Percentiles rank a stretch among this genome's conserved stretches.
These are phyloP conservation scores for Podospora appendiculata DNA, from an alignment of 495 filamentous ascomycete genomes.

Conservation along the genomic window DNA sequence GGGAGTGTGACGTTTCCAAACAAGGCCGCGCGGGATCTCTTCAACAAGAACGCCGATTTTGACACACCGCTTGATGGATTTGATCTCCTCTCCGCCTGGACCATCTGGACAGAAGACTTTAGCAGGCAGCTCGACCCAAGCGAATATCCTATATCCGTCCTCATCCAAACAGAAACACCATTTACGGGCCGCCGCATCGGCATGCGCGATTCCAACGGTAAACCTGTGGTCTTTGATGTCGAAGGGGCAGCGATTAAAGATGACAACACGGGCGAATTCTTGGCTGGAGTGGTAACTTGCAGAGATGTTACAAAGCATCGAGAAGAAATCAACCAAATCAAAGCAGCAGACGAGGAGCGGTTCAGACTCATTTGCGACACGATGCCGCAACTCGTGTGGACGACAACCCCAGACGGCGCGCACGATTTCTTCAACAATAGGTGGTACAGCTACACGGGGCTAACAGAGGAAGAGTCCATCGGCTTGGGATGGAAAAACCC, in stretches of 20 bases:
- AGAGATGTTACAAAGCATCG: constrained; percentile 57
- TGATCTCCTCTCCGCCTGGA: constrained; percentile 46
- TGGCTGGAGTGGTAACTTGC: constrained; percentile 56
- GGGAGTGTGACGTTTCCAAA: constrained; percentile 59
- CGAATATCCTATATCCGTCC: constrained; percentile 54
- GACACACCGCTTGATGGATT: constrained; percentile 36
- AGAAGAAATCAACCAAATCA: constrained; percentile 52
- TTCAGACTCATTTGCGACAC: constrained; percentile 64
- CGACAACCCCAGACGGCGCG: constrained; percentile 47
- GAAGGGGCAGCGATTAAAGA: constrained; percentile 51
- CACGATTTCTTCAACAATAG: constrained; percentile 61
- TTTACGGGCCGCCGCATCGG: constrained; percentile 52
- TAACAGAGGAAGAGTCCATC: constrained; percentile 43
- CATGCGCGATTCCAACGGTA: constrained; percentile 40
- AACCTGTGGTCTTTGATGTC: constrained; percentile 47
- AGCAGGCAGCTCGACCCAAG: constrained; percentile 40
- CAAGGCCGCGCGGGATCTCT: constrained; percentile 47
- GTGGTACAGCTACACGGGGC: constrained; percentile 67
- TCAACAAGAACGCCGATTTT: constrained; percentile 32
- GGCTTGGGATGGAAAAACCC: constrained; percentile 32
- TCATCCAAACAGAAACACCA: constrained; percentile 46
- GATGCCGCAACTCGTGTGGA: constrained; percentile 65
- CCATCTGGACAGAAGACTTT: constrained; percentile 56
- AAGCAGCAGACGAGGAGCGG: constrained; percentile 53
- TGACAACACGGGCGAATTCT: constrained; percentile 53